Evolutionary conservation across 2,329 filamentous ascomycete species (phyloP), one percentile per base, ranked within the genome.

Genomic region (Cladosporium phlei): DNA sequence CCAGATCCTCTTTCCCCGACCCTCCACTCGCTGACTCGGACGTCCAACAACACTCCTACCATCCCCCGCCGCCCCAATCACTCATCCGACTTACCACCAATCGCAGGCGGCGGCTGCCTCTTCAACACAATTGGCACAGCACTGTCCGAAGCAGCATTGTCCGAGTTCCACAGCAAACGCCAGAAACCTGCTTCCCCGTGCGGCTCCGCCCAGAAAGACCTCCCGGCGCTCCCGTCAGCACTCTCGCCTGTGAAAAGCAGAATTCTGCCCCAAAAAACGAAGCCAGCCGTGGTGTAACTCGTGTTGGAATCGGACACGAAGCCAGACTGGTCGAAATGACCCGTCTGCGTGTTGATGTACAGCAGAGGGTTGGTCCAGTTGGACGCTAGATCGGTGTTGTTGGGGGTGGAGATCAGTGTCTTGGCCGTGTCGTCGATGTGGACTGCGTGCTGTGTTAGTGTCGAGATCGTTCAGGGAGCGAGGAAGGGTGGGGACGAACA

Each of bases 301-400:
- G 49, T 37, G 28, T 53, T 53, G 10, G 48, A 33, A n/a, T 30
- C 22, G 10, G 49, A 48, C 22, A 37, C 49, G 29, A 55, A 56
- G 12, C 37, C 48, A 7, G 37, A 51, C 11, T 39, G 19, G 16
- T 20, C 38, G 38, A 55, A 52, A 7, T 51, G 48, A 5, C 52
- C 54, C 9, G 27, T 33, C 8, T 40, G 40, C 38, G 46, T 51
- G 40, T 55, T 25, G 38, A 56, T 52, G 27, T 30, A 50, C 9
- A 56, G 49, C 27, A 38, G 46, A 10, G 54, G 52, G 19, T 43
- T 47, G 5, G 54, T 55, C 51, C 51, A 53, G 43, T 53, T 51
- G 25, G 43, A 33, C 14, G 17, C 40, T 5, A 38, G 22, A 33
- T 42, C 21, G 4, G 49, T 51, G 14, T 33, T 40, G 27, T 51